phyloP scores from a whole-genome alignment of 352 stramenopile species.

The Globisporangium megalacanthum region DNA sequence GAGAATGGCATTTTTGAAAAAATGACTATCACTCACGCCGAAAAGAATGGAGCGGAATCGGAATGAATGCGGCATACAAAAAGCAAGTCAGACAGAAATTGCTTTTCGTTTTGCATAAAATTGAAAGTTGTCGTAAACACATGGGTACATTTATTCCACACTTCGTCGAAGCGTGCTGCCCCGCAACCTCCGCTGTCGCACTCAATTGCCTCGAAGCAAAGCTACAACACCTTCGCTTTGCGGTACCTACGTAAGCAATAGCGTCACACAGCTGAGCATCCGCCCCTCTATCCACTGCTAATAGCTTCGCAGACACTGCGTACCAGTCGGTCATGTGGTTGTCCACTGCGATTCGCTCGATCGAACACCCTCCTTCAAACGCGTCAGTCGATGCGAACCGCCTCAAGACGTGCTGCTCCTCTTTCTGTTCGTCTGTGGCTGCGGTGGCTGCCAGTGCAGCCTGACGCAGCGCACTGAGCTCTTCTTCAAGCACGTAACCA shows the following conservation, averaged over 20 bases:
- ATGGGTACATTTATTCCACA: no score
- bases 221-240: neutral
- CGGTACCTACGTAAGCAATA: neutral
- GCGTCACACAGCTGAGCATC: neutral
- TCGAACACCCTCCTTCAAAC: neutral
- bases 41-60: no score
- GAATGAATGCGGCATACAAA: no score
- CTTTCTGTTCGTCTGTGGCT: neutral
- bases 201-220: no score
- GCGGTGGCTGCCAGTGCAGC: neutral
- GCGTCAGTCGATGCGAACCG: neutral
- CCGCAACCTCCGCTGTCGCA: no score
- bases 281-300: neutral
- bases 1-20: no score
- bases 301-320: neutral
- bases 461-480: constrained; percentile 19
- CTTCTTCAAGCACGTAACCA: constrained; percentile 78
- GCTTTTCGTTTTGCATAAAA: no score
- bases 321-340: constrained; percentile 3
- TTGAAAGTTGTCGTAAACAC: no score
- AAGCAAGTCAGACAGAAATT: no score
- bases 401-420: neutral
- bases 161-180: no score
- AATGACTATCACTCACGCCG: no score
- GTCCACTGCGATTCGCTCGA: constrained; percentile 1